phyloP scores from a whole-genome alignment of 148 eudicot species.

The Rhododendron simsii region DNA sequence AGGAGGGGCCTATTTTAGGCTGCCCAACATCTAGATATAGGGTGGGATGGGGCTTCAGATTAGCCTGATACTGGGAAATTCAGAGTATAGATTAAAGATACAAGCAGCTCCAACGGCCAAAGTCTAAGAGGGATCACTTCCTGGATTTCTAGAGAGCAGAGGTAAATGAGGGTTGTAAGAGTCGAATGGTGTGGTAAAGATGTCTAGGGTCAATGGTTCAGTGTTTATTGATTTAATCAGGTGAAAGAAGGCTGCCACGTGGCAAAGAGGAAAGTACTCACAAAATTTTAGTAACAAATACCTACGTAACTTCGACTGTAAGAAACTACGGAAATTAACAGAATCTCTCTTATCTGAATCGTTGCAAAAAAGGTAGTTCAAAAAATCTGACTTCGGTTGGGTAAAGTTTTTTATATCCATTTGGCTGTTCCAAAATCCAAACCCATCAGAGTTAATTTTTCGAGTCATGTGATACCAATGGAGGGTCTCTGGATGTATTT shows the following conservation, averaged over 20 bases:
- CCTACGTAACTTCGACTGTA: neutral
- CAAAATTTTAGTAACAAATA: neutral
- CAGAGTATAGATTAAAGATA: neutral
- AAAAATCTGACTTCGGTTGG: neutral
- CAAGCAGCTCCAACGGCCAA: neutral
- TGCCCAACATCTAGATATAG: neutral
- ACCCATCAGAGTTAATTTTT: neutral
- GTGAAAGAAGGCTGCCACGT: neutral
- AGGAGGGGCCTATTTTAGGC: neutral
- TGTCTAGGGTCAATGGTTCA: neutral
- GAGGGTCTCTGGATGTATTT: neutral
- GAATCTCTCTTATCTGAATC: neutral
- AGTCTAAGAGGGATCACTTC: neutral
- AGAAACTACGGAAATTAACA: neutral
- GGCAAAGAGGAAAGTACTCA: neutral
- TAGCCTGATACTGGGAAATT: neutral
- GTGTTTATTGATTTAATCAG: neutral
- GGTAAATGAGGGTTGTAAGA: neutral
- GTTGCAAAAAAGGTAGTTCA: neutral
- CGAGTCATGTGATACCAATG: neutral
- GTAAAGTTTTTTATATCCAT: neutral
- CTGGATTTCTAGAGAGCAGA: neutral
- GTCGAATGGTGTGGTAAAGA: neutral
- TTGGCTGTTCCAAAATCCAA: neutral
- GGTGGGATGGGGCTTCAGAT: neutral